Evolutionary conservation across 2,329 filamentous ascomycete genomes (phyloP).

Genomic region (Colletotrichum sp.): DNA sequence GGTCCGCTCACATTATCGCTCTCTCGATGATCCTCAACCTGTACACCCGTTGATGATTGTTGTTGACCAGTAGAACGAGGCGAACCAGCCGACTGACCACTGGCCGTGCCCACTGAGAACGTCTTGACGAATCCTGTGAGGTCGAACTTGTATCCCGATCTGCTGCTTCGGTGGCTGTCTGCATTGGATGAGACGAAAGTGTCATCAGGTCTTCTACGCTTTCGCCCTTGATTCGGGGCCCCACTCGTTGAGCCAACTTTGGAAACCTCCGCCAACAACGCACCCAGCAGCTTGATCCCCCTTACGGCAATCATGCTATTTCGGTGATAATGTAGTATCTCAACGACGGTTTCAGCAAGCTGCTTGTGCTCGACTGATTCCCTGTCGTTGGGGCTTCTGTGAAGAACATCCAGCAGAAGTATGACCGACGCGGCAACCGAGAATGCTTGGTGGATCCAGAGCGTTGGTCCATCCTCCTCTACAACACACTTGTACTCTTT

Average conservation of each 20-base stretch:
- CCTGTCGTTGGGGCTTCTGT: neutral
- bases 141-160: neutral
- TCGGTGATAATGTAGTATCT: neutral
- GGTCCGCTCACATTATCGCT: fast-evolving
- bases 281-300: neutral
- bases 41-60: neutral
- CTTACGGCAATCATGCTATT: neutral
- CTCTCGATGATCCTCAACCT: neutral
- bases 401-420: neutral
- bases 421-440: constrained; percentile 20
- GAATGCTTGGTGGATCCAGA: constrained; percentile 34
- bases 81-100: neutral
- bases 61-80: neutral
- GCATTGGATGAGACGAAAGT: neutral
- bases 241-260: neutral
- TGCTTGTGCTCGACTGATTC: neutral
- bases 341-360: neutral
- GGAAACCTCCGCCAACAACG: neutral
- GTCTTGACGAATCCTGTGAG: neutral
- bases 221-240: neutral
- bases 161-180: neutral
- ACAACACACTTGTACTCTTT: constrained; percentile 27
- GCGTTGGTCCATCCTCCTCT: constrained; percentile 24
- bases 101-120: neutral
- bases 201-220: neutral